phyloP scores from a whole-genome alignment of 257 asterid genomes.

The Salvia splendens region DNA sequence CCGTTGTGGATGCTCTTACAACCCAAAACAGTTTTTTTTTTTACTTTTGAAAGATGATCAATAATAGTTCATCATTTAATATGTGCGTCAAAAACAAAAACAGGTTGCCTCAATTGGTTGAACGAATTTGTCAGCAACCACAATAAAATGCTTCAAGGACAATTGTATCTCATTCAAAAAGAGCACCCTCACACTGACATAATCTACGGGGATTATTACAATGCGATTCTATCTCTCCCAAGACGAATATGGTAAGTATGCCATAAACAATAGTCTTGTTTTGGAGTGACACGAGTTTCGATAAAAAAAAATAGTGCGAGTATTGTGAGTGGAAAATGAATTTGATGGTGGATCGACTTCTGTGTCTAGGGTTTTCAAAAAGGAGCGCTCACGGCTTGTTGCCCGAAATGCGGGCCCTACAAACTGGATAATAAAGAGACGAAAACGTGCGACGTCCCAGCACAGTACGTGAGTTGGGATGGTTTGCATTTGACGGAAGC shows the following conservation, averaged over 20 bases:
- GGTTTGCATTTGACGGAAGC: constrained; percentile 50
- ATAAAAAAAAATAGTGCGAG: too few relatives aligned
- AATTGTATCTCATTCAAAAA: constrained; percentile 24
- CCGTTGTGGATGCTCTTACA: too few relatives aligned
- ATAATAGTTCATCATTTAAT: too few relatives aligned
- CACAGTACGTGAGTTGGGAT: constrained; percentile 41
- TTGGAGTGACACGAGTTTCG: too few relatives aligned
- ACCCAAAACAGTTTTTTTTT: not conserved
- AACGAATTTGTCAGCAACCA: constrained; percentile 35
- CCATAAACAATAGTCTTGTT: too few relatives aligned
- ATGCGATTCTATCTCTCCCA: constrained; percentile 39
- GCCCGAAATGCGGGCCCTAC: constrained; percentile 45
- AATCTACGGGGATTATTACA: constrained; percentile 49
- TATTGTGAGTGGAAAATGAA: too few relatives aligned
- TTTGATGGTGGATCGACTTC: not conserved
- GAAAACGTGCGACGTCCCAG: constrained; percentile 35
- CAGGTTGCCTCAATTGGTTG: constrained; percentile 52
- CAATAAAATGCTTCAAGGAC: not conserved
- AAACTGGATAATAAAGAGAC: not conserved
- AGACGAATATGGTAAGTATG: constrained; percentile 14
- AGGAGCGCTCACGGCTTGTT: constrained; percentile 37
- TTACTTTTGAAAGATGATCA: too few relatives aligned
- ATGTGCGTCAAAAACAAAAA: not conserved
- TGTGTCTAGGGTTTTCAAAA: constrained; percentile 29
- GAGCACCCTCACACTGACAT: constrained; percentile 38